Base-by-base conservation (phyloP, 495 filamentous ascomycete genomes). In the Trichoderma parareesei region DNA sequence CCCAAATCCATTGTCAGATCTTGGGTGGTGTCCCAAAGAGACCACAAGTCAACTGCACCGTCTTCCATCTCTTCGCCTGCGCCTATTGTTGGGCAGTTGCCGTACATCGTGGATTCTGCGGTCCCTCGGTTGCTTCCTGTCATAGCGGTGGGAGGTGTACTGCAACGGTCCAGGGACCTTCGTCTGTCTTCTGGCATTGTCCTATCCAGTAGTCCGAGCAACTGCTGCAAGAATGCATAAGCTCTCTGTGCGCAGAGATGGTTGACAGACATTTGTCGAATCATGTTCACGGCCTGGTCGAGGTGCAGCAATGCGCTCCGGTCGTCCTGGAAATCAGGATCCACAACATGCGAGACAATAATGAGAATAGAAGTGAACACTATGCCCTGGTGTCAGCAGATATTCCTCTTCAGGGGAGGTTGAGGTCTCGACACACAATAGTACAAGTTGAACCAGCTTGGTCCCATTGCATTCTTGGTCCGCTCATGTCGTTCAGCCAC, bases 391-490 rank as follows among this genome's bases (percentile, higher is more conserved):
- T 55, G 63, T 64, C 42, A 60, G 64, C 18, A 7, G 46, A 20
- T 9, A 49, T 7, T 49, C 9, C 5, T 35, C 6, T n/a, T n/a
- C 11, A 35, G 6, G 3, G 4, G 49, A 57, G 49, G 2, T 35
- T 3, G 2, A 14, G 20, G 27, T 6, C 20, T 57, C 53, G 3
- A 61, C 64, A 4, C 57, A 65, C 64, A 60, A 38, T 65, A 65
- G 55, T 65, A 65, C 8, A 65, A 43, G 38, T 65, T 65, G 37
- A 65, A 65, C 64, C 64, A 65, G 55, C 64, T 65, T 7, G 64
- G 64, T 2, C 64, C 64, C 64, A 60, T 65, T 48, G 64, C 64
- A 10, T 35, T 61, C 33, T 65, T 65, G n/a, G 64, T 65, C 49
- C 37, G 64, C 18, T 65, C 64, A 37, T 65, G 64, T 9, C 64